Evolutionary conservation across 139 green algal species (phyloP), one percentile per base, ranked within the genome.

Genomic region (Coelastrella sp.): DNA sequence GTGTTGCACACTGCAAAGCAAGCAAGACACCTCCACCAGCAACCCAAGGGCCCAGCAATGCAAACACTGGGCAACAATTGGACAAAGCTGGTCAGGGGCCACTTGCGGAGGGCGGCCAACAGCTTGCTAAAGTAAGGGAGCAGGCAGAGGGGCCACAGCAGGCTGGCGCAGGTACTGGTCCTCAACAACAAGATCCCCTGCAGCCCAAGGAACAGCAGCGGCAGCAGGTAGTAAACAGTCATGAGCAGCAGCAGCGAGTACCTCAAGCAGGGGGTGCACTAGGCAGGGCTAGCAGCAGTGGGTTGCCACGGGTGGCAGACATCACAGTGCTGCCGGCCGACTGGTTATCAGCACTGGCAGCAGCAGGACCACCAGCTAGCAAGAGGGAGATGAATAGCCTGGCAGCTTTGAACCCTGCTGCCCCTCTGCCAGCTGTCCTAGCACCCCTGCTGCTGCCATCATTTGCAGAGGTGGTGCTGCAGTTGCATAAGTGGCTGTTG

Each of bases 341-440:
- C 88, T 97, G 95, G 95, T 6, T 17, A 19, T 79, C 86, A n/a
- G 95, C 95, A 6, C 88, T 97, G 68, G 89, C 89, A 13, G 60
- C 78, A 4, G 94, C 92, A 14, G 92, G 95, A 4, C 85, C 90
- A 19, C 95, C 95, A 5, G 96, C 94, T 86, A 93, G 91, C 64
- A 91, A 90, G 4, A 91, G 95, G 17, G 79, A 94, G 10, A 90
- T 86, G 11, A 16, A 86, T 22, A 92, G 90, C 0, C 88, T 86
- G 0, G 83, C 94, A 16, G 85, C 87, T 78, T 13, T 74, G 60
- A 17, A 79, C 83, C 13, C 89, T 65, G 83, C 83, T 57, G 68
- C 66, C 57, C 23, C 66, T 56, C 68, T 88, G 66, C 68, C 83
- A 22, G 54, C 83, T 5, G n/a, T 57, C 5, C 47, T 80, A 57